These are phyloP conservation scores for Zelonia costaricensis DNA, from an alignment of 208 protist species.

Conservation along the genomic window DNA sequence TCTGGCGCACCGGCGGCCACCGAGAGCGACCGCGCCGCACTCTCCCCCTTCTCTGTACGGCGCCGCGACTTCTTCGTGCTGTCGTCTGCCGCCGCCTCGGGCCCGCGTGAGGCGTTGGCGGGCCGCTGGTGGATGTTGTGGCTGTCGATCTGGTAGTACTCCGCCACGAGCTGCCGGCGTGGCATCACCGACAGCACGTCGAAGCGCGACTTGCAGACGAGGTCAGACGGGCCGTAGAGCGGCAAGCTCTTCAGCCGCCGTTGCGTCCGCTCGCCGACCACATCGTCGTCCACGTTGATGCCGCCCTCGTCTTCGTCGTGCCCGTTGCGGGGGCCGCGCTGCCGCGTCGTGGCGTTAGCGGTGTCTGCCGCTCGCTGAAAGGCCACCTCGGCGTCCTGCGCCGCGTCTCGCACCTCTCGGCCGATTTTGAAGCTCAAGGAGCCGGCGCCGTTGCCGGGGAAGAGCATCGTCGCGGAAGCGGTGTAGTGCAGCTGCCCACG, in stretches of 20 bases:
- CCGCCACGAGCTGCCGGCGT: conserved; percentile 49
- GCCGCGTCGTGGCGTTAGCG: neutral
- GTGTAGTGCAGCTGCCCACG: conserved; percentile 46
- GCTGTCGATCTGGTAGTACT: conserved; percentile 41
- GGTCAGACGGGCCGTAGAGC: conserved; percentile 20
- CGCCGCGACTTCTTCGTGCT: neutral
- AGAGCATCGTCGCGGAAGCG: conserved; percentile 37
- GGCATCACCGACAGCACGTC: conserved; percentile 60
- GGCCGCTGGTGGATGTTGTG: conserved; percentile 26
- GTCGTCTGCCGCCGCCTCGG: neutral
- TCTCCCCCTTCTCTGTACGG: neutral
- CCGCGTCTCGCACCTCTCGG: conserved; percentile 1
- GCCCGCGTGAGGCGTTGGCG: neutral
- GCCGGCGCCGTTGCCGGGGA: conserved; percentile 31
- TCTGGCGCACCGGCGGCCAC: conserved; percentile 12
- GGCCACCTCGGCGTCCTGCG: conserved; percentile 1
- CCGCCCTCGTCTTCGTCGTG: neutral
- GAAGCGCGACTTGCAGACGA: conserved; percentile 25
- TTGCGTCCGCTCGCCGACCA: conserved; percentile 16
- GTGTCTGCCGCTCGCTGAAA: conserved; percentile 2
- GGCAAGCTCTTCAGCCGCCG: conserved; percentile 13
- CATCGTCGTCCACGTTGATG: conserved; percentile 12
- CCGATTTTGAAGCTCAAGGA: conserved; percentile 17
- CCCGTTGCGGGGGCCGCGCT: too few species aligned
- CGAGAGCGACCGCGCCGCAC: neutral